Base-by-base conservation (phyloP, 1,284 basidiomycete genomes). In the Ustilago esculenta region DNA sequence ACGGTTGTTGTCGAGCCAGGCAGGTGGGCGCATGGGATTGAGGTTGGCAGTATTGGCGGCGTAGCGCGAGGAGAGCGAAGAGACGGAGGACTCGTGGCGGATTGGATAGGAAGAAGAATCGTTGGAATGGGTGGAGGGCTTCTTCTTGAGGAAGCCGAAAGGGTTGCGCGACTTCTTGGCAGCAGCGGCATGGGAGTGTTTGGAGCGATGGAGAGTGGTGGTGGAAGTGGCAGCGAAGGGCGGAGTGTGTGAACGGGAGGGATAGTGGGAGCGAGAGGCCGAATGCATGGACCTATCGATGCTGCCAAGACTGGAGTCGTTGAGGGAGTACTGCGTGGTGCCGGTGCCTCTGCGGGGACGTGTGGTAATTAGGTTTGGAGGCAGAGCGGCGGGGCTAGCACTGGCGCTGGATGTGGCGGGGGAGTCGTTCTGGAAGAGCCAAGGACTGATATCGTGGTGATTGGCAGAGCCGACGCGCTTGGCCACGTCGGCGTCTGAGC, bases 91-190 rank as follows among this genome's bases (percentile, higher is more conserved):
- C 20, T 69, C 66, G 18, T 43, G 41, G 8, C 66, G 66, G 21
- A 63, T 58, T 30, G 39, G 57, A 17, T 44, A 41, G 37, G 45
- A 44, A 17, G 67, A 53, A 21, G 71, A 67, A 21, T 44, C 39
- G n/a, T 52, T 52, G 36, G 55, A 47, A 14, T 65, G 46, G 24
- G 54, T 39, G 5, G 68, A 61, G 10, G 57, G 32, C 57, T 77
- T 77, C 64, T 77, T 77, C 23, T 72, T 72, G 27, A 77, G 56
- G 44, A 77, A 77, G 25, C 66, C 61, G 27, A 77, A 73, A 1
- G 75, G 75, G 25, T 77, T 77, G 55, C 74, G 68, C 36, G 73
- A 64, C 44, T 58, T 70, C 34, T 70, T 72, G 21, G 43, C 48
- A 23, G 52, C 44, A 14, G 35, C 37, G 18, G 52, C 30, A 21